Conservation (phyloP, 2,329 filamentous ascomycete genomes). For the Clarireedia paspali region DNA sequence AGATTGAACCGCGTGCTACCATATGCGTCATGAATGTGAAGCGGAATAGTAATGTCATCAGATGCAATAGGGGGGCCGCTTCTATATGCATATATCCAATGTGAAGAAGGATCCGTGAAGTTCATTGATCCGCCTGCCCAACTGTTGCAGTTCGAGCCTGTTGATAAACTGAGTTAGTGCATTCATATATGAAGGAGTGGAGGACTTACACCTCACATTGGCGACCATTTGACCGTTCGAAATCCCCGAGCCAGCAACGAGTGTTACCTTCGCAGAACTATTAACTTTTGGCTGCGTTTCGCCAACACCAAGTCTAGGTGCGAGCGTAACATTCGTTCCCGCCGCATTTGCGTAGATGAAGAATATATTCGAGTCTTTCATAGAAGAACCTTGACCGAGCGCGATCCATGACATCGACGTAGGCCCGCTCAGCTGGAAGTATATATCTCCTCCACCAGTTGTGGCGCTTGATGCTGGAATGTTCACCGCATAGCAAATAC, state of each 20-base stretch:
- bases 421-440: conserved; percentile 48
- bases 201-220: conserved; percentile 43
- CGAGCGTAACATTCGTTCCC: conserved; percentile 49
- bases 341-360: conserved; percentile 45
- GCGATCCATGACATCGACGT: conserved; percentile 45
- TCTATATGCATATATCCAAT: conserved; percentile 44
- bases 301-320: conserved; percentile 40
- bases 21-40: conserved; percentile 38
- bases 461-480: conserved; percentile 44
- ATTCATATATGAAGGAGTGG: neutral
- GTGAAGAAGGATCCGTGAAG: conserved; percentile 35
- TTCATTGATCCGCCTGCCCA: conserved; percentile 46
- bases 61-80: conserved; percentile 40
- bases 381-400: conserved; percentile 45
- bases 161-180: conserved; percentile 1
- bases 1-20: conserved; percentile 40
- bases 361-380: conserved; percentile 51
- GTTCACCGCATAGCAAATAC: conserved; percentile 40
- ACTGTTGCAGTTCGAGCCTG: conserved; percentile 42
- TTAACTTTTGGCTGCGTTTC: conserved; percentile 36
- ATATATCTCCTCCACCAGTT: conserved; percentile 46
- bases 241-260: conserved; percentile 47
- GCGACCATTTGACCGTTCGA: conserved; percentile 44
- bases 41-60: conserved; percentile 34
- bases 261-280: conserved; percentile 34